Conservation (phyloP, 345 rosid genomes). For the Passiflora organensis region DNA sequence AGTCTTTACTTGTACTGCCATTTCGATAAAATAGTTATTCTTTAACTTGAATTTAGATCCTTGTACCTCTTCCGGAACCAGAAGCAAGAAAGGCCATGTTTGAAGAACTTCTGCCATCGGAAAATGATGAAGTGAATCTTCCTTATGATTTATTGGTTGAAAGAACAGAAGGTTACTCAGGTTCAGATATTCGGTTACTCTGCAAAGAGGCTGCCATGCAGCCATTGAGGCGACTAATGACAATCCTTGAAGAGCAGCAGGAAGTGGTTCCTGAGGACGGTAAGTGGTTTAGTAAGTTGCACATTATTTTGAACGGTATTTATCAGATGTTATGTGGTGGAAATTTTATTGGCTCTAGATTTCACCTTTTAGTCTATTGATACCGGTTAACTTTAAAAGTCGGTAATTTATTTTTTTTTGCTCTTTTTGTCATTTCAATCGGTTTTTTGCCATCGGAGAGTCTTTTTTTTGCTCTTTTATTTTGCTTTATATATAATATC, state of each 20-base stretch:
- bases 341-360: too few species aligned
- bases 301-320: too few species aligned
- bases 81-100: slow-evolving; percentile 96
- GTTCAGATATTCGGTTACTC: slow-evolving; percentile 83
- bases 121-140: slow-evolving; percentile 46
- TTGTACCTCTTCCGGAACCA: slow-evolving; percentile 91
- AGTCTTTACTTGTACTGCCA: too few species aligned
- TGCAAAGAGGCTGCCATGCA: slow-evolving; percentile 98
- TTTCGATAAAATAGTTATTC: slow-evolving; percentile 11
- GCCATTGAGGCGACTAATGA: slow-evolving; percentile 75
- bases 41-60: slow-evolving; percentile 61
- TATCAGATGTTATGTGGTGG: too few species aligned
- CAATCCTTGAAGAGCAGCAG: slow-evolving; percentile 48
- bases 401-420: too few species aligned
- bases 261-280: slow-evolving; percentile 79
- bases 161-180: slow-evolving; percentile 77
- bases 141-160: slow-evolving; percentile 75
- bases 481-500: too few species aligned
- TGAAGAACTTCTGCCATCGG: slow-evolving; percentile 63
- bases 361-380: too few species aligned
- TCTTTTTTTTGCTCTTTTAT: too few species aligned
- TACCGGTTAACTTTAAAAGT: too few species aligned
- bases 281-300: slow-evolving; percentile 15
- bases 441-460: too few species aligned
- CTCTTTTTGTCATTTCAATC: background rate